A percentile compares a stretch with the other conserved stretches of the same genome.
Conservation (phyloP, 306 rosid species). For the Canavalia ensiformis region DNA sequence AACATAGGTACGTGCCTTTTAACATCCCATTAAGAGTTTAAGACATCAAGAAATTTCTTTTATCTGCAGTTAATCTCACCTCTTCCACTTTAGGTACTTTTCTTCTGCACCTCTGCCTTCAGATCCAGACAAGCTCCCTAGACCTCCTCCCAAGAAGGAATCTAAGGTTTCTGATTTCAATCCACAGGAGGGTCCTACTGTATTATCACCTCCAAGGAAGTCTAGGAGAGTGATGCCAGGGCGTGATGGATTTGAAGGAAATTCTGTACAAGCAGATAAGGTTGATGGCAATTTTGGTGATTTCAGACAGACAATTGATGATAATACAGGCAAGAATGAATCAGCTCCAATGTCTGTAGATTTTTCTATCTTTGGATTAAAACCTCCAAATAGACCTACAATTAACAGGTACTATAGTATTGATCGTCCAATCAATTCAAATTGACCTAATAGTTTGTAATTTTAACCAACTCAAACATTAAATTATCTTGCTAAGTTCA, state of each 20-base stretch:
- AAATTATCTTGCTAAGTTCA: background rate
- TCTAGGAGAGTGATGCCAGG: slow-evolving; percentile 91
- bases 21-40: background rate
- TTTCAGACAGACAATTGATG: slow-evolving; percentile 63
- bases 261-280: slow-evolving; percentile 59
- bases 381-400: slow-evolving; percentile 91
- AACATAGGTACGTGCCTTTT: slow-evolving; percentile 70
- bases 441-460: slow-evolving; percentile 22
- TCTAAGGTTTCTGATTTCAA: slow-evolving; percentile 63
- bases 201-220: slow-evolving; percentile 89
- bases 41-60: slow-evolving; percentile 20
- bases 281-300: slow-evolving; percentile 59
- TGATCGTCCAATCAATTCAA: slow-evolving; percentile 11
- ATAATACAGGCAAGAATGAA: slow-evolving; percentile 74
- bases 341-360: slow-evolving; percentile 77
- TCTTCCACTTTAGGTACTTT: slow-evolving; percentile 68
- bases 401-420: slow-evolving; percentile 70
- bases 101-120: slow-evolving; percentile 82
- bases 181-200: slow-evolving; percentile 79
- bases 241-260: slow-evolving; percentile 72
- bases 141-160: slow-evolving; percentile 91
- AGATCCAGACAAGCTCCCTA: slow-evolving; percentile 80
- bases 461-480: background rate
- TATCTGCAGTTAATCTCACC: slow-evolving; percentile 36
- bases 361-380: slow-evolving; percentile 82